These are phyloP conservation scores for Monilinia laxa DNA, from an alignment of 2,329 filamentous ascomycete species.

Conservation along the genomic window DNA sequence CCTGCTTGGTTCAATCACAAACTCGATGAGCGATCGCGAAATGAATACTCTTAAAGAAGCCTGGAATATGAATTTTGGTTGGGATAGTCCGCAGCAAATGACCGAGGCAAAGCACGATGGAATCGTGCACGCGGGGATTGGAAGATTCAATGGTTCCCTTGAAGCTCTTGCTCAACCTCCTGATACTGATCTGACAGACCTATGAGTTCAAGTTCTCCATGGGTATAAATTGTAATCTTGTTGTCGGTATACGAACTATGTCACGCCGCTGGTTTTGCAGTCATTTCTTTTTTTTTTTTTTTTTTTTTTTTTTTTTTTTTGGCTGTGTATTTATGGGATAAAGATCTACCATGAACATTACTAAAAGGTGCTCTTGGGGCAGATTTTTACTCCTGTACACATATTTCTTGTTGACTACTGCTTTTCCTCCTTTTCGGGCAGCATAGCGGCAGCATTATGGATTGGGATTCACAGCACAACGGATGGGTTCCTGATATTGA, in stretches of 20 bases:
- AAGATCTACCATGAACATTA: background rate
- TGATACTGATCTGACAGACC: background rate
- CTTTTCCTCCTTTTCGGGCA: background rate
- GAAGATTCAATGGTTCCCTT: slow-evolving; percentile 37
- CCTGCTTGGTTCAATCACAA: slow-evolving; percentile 33
- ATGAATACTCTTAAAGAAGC: slow-evolving; percentile 33
- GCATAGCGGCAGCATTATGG: background rate
- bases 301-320: slow-evolving; percentile 1
- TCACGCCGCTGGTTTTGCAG: background rate
- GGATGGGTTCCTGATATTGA: background rate
- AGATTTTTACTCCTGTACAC: background rate
- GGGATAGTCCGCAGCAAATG: slow-evolving; percentile 27
- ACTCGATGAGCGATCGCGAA: slow-evolving; percentile 34
- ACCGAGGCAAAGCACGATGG: slow-evolving; percentile 35
- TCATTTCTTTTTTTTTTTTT: background rate
- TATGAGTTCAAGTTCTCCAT: background rate
- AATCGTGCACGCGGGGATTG: slow-evolving; percentile 31
- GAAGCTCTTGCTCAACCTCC: slow-evolving; percentile 22
- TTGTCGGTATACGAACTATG: background rate
- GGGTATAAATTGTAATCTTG: background rate
- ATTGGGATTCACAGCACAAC: background rate
- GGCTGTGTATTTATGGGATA: slow-evolving; percentile 1
- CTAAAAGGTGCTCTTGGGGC: background rate
- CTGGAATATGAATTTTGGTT: slow-evolving; percentile 35
- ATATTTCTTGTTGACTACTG: background rate